Conservation (phyloP, 2,329 filamentous ascomycete species). For the Pseudogymnoascus pannorum region DNA sequence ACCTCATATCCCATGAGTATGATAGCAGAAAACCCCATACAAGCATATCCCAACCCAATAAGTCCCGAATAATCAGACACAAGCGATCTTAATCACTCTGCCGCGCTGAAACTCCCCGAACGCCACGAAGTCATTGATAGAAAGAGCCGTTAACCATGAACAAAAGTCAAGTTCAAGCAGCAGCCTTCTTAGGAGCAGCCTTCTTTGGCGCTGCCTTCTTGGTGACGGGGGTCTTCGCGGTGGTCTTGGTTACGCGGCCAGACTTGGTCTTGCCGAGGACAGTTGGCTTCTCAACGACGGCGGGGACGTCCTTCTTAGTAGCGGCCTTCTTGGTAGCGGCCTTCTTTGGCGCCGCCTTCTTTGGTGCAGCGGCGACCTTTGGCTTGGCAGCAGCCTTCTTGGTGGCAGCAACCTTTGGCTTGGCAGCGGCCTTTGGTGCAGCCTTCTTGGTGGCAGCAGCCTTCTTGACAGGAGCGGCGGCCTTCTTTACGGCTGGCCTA, state of each 20-base stretch:
- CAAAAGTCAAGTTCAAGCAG: constrained; percentile 6
- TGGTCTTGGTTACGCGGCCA: constrained; percentile 62
- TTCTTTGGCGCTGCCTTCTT: constrained; percentile 39
- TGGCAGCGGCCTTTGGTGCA: constrained; percentile 26
- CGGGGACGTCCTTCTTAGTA: constrained; percentile 45
- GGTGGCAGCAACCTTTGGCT: constrained; percentile 29
- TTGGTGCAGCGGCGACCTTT: constrained; percentile 38
- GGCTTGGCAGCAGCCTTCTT: constrained; percentile 36
- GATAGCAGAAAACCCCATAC: constrained; percentile 8
- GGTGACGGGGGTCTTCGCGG: constrained; percentile 43
- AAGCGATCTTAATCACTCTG: constrained; percentile 3
- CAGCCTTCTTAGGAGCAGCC: constrained; percentile 26
- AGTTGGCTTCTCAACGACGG: constrained; percentile 55
- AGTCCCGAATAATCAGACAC: constrained; percentile 8
- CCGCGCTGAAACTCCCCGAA: constrained; percentile 7
- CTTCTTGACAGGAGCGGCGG: constrained; percentile 24
- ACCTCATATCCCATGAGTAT: constrained; percentile 7
- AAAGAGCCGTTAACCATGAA: constrained; percentile 3
- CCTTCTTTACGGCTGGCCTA: constrained; percentile 16
- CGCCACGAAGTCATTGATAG: constrained; percentile 7
- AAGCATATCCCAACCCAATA: background rate
- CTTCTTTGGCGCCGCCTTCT: constrained; percentile 33
- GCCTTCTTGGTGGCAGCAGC: constrained; percentile 29
- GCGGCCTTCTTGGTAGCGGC: constrained; percentile 31
- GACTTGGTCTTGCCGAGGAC: constrained; percentile 65